phyloP scores from a whole-genome alignment of 2,329 filamentous ascomycete genomes.

The Aspergillus felis region DNA sequence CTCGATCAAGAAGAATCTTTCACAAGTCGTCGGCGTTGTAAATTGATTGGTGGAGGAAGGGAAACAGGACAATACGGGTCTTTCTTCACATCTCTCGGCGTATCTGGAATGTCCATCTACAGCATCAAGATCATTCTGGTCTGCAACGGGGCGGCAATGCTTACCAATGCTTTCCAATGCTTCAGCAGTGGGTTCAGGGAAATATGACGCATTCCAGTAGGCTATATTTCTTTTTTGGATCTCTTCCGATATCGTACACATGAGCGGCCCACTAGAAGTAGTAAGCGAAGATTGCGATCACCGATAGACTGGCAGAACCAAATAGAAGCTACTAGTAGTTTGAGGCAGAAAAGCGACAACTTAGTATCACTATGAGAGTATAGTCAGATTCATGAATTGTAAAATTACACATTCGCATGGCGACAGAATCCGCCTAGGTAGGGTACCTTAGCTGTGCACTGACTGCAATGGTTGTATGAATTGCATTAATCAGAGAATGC shows the following conservation, averaged over 20 bases:
- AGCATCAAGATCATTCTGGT: conserved; percentile 14
- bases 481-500: not conserved
- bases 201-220: conserved; percentile 12
- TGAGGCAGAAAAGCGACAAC: not conserved
- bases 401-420: not conserved
- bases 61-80: conserved; percentile 2
- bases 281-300: not conserved
- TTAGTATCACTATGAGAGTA: not conserved
- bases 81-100: conserved; percentile 23
- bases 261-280: not conserved
- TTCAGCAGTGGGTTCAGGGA: conserved; percentile 18
- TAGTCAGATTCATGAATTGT: not conserved
- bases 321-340: not conserved
- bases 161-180: conserved; percentile 7
- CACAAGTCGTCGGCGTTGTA: not conserved
- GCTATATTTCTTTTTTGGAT: conserved; percentile 4
- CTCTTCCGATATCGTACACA: conserved; percentile 8
- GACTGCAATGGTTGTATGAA: not conserved
- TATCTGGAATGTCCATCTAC: conserved; percentile 19
- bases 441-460: not conserved
- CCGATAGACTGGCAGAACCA: not conserved
- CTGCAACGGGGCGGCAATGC: conserved; percentile 9
- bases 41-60: not conserved
- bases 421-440: not conserved
- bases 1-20: not conserved